Conservation (phyloP, 2,329 filamentous ascomycete genomes). For the Pestalotiopsis sp. region DNA sequence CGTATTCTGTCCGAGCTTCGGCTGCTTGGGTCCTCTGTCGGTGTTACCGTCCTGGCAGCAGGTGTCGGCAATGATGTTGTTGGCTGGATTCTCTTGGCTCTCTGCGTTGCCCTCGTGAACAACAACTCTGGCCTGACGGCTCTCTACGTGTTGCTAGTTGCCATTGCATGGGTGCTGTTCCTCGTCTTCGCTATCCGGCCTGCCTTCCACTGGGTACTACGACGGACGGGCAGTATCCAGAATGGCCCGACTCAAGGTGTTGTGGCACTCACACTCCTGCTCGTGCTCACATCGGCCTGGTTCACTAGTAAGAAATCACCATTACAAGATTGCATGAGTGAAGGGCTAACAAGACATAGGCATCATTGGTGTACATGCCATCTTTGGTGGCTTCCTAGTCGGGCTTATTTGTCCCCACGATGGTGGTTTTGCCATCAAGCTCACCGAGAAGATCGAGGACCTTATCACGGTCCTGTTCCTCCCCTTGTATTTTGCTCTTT, state of each 20-base stretch:
- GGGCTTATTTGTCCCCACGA: conserved; percentile 91
- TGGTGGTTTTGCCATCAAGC: conserved; percentile 85
- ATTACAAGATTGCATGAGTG: neutral
- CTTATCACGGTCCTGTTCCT: conserved; percentile 81
- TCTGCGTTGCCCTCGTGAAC: conserved; percentile 93
- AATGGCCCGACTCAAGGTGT: conserved; percentile 88
- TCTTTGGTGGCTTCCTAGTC: conserved; percentile 90
- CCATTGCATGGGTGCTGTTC: conserved; percentile 75
- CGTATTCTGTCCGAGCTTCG: conserved; percentile 92
- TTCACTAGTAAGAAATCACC: conserved; percentile 46
- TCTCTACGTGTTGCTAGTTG: conserved; percentile 80
- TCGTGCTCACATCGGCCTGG: conserved; percentile 71
- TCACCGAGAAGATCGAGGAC: conserved; percentile 95
- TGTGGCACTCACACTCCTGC: conserved; percentile 78
- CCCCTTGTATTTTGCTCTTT: conserved; percentile 91
- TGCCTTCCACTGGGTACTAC: conserved; percentile 73
- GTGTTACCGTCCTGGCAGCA: conserved; percentile 87
- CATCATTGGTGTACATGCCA: conserved; percentile 90
- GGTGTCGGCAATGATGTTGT: conserved; percentile 92
- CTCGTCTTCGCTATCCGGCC: conserved; percentile 75
- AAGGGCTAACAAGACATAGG: conserved; percentile 64
- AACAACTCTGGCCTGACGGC: conserved; percentile 81
- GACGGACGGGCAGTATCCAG: conserved; percentile 75
- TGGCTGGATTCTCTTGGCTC: conserved; percentile 88
- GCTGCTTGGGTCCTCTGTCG: conserved; percentile 79